These are phyloP conservation scores for Ophiostoma perfectum DNA, from an alignment of 2,329 filamentous ascomycete species.

Conservation along the genomic window DNA sequence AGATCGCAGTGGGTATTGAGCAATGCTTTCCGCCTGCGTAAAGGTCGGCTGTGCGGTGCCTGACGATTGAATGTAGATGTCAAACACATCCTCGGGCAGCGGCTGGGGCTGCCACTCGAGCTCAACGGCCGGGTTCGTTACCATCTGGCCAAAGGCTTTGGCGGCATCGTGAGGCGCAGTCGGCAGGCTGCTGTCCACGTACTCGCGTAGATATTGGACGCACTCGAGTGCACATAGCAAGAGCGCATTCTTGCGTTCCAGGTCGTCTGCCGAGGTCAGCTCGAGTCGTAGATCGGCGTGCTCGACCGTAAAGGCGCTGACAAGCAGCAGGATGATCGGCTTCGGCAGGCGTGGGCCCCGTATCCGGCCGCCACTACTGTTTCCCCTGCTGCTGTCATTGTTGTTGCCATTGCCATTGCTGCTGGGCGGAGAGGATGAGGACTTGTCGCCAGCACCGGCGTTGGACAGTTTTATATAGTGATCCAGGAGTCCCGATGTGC, in stretches of 20 bases:
- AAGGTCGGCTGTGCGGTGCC: slow-evolving; percentile 24
- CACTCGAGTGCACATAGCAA: slow-evolving; percentile 37
- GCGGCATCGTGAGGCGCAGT: slow-evolving; percentile 44
- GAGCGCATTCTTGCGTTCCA: slow-evolving; percentile 44
- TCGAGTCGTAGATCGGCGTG: slow-evolving; percentile 47
- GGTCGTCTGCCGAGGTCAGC: slow-evolving; percentile 34
- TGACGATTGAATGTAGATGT: slow-evolving; percentile 40
- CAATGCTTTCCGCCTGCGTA: slow-evolving; percentile 17
- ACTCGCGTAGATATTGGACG: slow-evolving; percentile 38
- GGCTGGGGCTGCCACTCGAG: slow-evolving; percentile 45
- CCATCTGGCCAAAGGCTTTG: slow-evolving; percentile 42
- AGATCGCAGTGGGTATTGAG: slow-evolving; percentile 26
- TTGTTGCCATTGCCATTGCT: not conserved
- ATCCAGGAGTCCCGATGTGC: slow-evolving; percentile 34
- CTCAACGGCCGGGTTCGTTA: slow-evolving; percentile 37
- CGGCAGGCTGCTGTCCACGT: slow-evolving; percentile 30
- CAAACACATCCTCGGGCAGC: slow-evolving; percentile 46
- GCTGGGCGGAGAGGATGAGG: not conserved
- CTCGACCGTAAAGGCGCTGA: slow-evolving; percentile 50
- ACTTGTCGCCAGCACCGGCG: not conserved
- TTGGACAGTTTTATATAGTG: slow-evolving; percentile 24
- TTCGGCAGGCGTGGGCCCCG: slow-evolving; percentile 26
- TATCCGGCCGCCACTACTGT: not conserved
- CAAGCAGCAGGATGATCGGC: slow-evolving; percentile 46
- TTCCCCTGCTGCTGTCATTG: too few species aligned